phyloP scores from a whole-genome alignment of 352 stramenopile species.

The Phytophthora cajani region DNA sequence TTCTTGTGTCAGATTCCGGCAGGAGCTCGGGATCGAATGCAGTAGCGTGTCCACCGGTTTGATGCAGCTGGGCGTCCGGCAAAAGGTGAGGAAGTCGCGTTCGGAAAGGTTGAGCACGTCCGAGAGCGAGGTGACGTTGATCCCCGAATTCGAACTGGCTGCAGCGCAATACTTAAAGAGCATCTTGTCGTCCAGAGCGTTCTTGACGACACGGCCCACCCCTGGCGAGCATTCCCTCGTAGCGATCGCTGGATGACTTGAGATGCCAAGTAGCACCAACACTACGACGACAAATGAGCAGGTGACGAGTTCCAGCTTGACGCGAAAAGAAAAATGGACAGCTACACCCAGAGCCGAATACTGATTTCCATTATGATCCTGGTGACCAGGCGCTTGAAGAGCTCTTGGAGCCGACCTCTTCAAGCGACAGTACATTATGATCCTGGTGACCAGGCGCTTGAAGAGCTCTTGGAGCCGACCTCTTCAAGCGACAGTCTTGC shows the following conservation, averaged over 20 bases:
- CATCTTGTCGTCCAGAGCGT: neutral
- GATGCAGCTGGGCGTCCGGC: neutral
- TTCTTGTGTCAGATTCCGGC: neutral
- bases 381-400: no score
- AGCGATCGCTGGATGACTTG: neutral
- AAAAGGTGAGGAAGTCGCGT: neutral
- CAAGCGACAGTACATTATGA: no score
- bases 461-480: no score
- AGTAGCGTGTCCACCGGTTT: neutral
- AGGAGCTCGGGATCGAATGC: neutral
- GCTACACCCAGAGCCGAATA: neutral
- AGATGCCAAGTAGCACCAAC: neutral
- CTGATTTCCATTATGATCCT: neutral
- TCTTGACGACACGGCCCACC: neutral
- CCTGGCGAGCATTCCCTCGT: neutral
- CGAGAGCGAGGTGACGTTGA: neutral
- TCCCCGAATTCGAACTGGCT: no score
- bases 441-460: no score
- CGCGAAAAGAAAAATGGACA: neutral
- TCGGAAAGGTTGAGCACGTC: neutral
- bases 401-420: no score
- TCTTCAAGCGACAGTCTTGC: no score
- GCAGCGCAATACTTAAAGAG: neutral
- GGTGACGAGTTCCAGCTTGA: neutral
- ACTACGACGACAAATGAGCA: neutral